Conservation (phyloP, 768 basidiomycete species). For the Hygrophorus pudorinus region DNA sequence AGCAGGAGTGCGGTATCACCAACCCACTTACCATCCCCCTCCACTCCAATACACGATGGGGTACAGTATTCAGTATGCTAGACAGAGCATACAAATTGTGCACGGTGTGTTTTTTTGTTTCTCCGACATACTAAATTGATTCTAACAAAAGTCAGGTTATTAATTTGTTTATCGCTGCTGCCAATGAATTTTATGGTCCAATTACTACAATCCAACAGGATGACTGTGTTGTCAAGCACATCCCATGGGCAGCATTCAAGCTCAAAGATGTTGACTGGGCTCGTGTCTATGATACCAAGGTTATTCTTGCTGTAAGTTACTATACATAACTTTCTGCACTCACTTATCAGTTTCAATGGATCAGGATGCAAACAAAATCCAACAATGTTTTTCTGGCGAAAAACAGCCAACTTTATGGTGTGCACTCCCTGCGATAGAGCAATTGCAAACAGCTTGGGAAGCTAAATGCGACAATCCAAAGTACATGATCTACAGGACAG, state of each 20-base stretch:
- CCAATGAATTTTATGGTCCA: constrained; percentile 19
- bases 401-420: constrained; percentile 14
- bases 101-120: constrained; percentile 9
- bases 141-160: constrained; percentile 12
- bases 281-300: constrained; percentile 5
- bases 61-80: constrained; percentile 16
- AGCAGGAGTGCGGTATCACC: constrained; percentile 9
- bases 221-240: constrained; percentile 13
- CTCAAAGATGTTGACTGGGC: constrained; percentile 15
- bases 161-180: constrained; percentile 10
- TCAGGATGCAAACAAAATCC: constrained; percentile 17
- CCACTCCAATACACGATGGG: constrained; percentile 19
- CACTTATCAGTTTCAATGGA: too few species aligned
- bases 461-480: not conserved
- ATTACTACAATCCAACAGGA: constrained; percentile 17
- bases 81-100: constrained; percentile 9
- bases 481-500: constrained; percentile 2
- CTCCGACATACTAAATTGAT: too few species aligned
- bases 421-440: constrained; percentile 15
- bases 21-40: constrained; percentile 14
- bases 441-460: constrained; percentile 11
- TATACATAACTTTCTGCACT: too few species aligned
- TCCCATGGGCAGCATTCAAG: constrained; percentile 18
- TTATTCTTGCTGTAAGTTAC: constrained; percentile 12
- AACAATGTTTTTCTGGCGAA: constrained; percentile 17